phyloP scores from a whole-genome alignment of 176 grass and related monocot species.

The Panicum miliaceum region DNA sequence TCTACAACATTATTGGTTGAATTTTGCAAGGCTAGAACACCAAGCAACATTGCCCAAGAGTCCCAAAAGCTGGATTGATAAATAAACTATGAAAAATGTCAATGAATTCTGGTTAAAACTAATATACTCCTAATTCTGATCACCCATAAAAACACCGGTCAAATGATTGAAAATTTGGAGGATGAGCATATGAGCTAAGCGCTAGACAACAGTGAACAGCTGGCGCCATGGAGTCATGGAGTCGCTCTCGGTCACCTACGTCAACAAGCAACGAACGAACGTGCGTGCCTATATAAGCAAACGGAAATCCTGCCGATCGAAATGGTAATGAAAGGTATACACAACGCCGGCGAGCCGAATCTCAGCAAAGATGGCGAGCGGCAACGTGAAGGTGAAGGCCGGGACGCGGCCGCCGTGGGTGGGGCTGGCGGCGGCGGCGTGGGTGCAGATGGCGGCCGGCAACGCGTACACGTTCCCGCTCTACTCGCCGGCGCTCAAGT shows the following conservation, averaged over 20 bases:
- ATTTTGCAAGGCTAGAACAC: neutral
- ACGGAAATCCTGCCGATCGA: neutral
- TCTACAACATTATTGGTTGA: neutral
- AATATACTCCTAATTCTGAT: neutral
- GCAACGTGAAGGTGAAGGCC: conserved; percentile 45
- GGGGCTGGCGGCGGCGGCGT: conserved; percentile 66
- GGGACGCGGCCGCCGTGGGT: conserved; percentile 75
- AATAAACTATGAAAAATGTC: neutral
- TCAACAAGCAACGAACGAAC: neutral
- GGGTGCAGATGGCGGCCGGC: conserved; percentile 72
- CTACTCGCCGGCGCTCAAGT: conserved; percentile 61
- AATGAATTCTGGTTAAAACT: neutral
- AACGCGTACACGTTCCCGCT: conserved; percentile 74
- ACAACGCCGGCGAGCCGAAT: neutral
- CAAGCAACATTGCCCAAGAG: neutral
- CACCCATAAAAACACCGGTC: neutral
- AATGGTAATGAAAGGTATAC: neutral
- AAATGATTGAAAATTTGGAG: conserved; percentile 3
- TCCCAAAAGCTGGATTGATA: neutral
- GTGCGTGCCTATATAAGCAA: conserved; percentile 6
- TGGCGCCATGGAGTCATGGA: conserved; percentile 15
- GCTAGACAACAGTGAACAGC: neutral
- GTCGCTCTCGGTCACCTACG: neutral
- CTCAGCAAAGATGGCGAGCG: conserved; percentile 13
- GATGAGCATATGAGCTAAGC: neutral